Evolutionary conservation across 176 grass and related monocot species (phyloP).

Genomic region (Carex kokanica): DNA sequence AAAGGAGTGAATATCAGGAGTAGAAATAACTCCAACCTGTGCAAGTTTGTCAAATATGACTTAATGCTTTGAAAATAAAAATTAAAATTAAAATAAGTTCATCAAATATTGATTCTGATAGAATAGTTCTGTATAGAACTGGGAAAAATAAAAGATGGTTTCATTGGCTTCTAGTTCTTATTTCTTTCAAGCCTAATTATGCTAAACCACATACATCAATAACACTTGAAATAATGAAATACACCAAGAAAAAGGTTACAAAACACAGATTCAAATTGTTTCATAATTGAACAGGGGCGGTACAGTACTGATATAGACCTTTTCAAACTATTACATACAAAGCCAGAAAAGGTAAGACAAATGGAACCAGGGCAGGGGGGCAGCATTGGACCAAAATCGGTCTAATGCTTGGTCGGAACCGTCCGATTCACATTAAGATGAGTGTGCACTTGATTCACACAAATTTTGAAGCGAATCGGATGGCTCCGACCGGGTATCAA

Average conservation of each 20-base stretch:
- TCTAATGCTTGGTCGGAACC: no score
- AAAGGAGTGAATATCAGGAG: constrained; percentile 87
- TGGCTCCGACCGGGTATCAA: no score
- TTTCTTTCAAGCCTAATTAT: not conserved
- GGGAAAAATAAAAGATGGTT: not conserved
- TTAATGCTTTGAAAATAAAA: constrained; percentile 13
- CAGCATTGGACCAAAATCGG: no score
- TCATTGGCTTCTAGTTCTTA: not conserved
- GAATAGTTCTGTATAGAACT: not conserved
- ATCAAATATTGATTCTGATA: not conserved
- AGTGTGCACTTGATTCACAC: no score
- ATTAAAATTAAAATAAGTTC: not conserved
- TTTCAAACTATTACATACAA: not conserved
- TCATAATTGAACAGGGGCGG: not conserved
- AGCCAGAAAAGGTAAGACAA: not conserved
- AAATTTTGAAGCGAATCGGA: no score
- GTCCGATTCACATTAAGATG: no score
- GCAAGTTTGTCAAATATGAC: not conserved
- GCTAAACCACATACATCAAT: not conserved
- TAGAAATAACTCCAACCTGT: constrained; percentile 82
- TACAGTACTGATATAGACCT: not conserved
- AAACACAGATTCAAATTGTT: not conserved
- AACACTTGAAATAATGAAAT: not conserved
- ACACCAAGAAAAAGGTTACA: not conserved
- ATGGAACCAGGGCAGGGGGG: no score